Evolutionary conservation across 108 stramenopile genomes (phyloP).

Genomic region (Fragilariopsis cylindrus): DNA sequence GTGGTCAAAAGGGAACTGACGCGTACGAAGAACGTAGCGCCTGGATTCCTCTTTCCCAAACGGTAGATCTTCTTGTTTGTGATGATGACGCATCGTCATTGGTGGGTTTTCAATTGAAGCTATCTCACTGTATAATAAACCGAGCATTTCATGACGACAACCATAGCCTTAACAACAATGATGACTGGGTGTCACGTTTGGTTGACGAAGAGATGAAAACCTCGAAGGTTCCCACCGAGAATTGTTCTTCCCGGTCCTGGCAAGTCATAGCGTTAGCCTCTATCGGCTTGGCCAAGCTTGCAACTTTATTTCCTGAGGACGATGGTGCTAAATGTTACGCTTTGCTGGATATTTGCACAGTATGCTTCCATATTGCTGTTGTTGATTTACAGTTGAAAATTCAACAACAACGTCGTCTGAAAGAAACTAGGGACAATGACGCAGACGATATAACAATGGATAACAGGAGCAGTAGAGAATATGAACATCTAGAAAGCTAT

Average conservation of each 20-base stretch:
- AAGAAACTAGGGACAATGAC: not conserved
- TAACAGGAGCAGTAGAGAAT: not conserved
- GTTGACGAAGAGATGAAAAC: not conserved
- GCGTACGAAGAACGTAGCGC: constrained; percentile 8
- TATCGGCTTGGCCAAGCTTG: not conserved
- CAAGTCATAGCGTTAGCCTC: not conserved
- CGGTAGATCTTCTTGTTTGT: not conserved
- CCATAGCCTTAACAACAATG: not conserved
- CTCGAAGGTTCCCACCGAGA: not conserved
- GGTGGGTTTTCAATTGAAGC: not conserved
- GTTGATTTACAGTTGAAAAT: not conserved
- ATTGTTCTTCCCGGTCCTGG: not conserved
- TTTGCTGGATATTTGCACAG: not conserved
- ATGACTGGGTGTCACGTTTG: not conserved
- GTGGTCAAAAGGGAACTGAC: constrained; percentile 5
- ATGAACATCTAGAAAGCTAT: not conserved
- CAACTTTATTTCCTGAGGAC: constrained; percentile 8
- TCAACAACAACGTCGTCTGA: not conserved
- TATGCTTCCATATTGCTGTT: constrained; percentile 1
- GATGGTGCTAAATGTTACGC: constrained; percentile 10
- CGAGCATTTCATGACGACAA: not conserved
- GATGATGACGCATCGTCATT: not conserved
- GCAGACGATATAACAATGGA: not conserved
- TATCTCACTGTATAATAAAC: not conserved
- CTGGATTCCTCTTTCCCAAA: not conserved